Percentiles rank a stretch among this genome's conserved stretches.
phyloP scores from a whole-genome alignment of 163 green algal genomes.

The Scenedesmus sp. region DNA sequence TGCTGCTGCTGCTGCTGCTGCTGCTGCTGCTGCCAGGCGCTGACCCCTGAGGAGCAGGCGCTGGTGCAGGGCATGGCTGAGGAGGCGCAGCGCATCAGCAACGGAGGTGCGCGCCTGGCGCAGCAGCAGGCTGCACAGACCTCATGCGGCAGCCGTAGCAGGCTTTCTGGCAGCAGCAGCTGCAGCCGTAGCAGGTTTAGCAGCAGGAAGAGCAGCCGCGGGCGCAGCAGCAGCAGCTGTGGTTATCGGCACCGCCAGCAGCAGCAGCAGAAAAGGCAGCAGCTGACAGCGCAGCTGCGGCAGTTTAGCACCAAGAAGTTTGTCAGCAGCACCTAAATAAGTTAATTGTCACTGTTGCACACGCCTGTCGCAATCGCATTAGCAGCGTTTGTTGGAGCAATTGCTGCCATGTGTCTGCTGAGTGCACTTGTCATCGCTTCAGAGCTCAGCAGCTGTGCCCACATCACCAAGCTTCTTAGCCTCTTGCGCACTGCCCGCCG shows the following conservation, averaged over 20 bases:
- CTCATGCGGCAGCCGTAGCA: no score
- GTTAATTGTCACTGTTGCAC: neutral
- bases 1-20: neutral
- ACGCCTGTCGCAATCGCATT: neutral
- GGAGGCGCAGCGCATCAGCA: slow-evolving; percentile 54
- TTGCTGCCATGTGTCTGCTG: no score
- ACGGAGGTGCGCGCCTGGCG: slow-evolving; percentile 45
- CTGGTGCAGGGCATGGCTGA: slow-evolving; percentile 69
- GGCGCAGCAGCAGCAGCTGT: neutral
- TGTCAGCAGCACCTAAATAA: neutral
- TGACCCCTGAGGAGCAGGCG: slow-evolving; percentile 67
- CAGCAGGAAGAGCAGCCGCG: neutral
- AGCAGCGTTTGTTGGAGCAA: neutral
- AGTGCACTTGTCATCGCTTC: no score
- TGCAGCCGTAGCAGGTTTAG: neutral
- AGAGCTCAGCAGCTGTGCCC: neutral
- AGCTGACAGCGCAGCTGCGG: neutral
- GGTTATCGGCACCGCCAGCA: neutral
- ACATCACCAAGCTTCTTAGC: no score
- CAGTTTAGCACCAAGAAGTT: neutral
- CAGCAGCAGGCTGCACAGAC: neutral
- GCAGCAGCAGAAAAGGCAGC: neutral
- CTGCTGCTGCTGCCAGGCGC: slow-evolving; percentile 45
- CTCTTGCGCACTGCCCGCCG: neutral
- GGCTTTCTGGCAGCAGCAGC: neutral